A percentile compares a stretch with the other conserved stretches of the same genome.
phyloP scores from a whole-genome alignment of 257 asterid genomes.

The Solanum arcanum region DNA sequence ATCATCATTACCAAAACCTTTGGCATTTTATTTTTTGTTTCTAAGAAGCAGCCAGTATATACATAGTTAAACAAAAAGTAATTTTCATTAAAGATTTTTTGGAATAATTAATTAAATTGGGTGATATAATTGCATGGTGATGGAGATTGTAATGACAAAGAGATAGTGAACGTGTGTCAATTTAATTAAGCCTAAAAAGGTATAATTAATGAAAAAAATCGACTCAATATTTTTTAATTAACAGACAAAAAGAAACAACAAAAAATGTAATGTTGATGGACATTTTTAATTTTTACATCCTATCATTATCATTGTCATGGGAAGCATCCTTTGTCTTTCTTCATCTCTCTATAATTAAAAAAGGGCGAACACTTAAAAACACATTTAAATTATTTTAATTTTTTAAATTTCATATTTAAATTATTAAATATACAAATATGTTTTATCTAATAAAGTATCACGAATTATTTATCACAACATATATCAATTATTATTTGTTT shows the following conservation, averaged over 20 bases:
- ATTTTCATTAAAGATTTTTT: neutral
- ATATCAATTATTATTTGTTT: no score
- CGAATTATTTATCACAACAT: no score
- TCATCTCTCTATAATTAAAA: neutral
- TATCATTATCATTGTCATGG: neutral
- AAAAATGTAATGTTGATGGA: neutral
- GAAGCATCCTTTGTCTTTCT: conserved; percentile 18
- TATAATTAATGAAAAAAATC: neutral
- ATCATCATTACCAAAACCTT: conserved; percentile 2
- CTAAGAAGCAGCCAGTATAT: neutral
- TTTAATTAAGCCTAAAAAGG: neutral
- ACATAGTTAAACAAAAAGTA: neutral
- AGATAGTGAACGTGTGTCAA: neutral
- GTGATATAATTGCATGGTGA: neutral
- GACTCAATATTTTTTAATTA: neutral
- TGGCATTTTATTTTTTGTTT: neutral
- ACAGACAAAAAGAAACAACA: conserved; percentile 24
- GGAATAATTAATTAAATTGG: neutral
- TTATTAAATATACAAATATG: no score
- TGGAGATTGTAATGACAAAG: neutral
- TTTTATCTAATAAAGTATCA: no score
- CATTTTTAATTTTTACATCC: neutral
- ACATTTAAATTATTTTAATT: neutral
- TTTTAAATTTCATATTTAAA: no score
- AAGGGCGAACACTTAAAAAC: rapidly evolving